Conservation (phyloP, 331 rosid species). For the Malus hybrid region DNA sequence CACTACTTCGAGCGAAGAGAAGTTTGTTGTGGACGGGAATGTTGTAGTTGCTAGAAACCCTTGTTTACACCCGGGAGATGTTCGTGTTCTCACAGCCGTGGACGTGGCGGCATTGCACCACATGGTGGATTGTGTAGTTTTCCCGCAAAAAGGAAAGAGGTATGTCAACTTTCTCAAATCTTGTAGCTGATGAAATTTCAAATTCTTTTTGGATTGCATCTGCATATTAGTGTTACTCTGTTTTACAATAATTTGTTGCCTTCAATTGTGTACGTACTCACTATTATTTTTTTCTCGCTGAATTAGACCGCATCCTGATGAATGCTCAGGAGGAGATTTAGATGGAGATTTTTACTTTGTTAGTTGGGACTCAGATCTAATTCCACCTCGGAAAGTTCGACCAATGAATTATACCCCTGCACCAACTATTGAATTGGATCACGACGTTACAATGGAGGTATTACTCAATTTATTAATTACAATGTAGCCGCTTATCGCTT, state of each 20-base stretch:
- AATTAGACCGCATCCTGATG: conserved; percentile 41
- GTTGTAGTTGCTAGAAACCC: conserved; percentile 73
- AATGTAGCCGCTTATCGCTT: background rate
- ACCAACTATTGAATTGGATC: conserved; percentile 11
- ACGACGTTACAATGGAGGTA: conserved; percentile 37
- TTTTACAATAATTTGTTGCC: background rate
- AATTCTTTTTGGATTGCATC: background rate
- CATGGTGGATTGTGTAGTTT: conserved; percentile 60
- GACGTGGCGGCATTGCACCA: conserved; percentile 27
- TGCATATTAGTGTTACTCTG: background rate
- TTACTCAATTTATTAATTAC: background rate
- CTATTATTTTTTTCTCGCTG: background rate
- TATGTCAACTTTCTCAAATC: conserved; percentile 2
- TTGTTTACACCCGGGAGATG: conserved; percentile 64
- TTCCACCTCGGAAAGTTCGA: conserved; percentile 1
- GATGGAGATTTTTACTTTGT: conserved; percentile 34
- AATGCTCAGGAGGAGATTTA: conserved; percentile 22
- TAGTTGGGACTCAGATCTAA: conserved; percentile 37
- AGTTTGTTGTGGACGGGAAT: conserved; percentile 10
- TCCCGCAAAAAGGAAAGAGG: conserved; percentile 73
- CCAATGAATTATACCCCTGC: conserved; percentile 24
- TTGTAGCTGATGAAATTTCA: background rate
- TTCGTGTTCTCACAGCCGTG: conserved; percentile 36
- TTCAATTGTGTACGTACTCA: background rate
- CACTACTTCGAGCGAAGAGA: background rate